These are phyloP conservation scores for Ophiostoma fasciatum DNA, from an alignment of 2,329 filamentous ascomycete genomes.

Conservation along the genomic window DNA sequence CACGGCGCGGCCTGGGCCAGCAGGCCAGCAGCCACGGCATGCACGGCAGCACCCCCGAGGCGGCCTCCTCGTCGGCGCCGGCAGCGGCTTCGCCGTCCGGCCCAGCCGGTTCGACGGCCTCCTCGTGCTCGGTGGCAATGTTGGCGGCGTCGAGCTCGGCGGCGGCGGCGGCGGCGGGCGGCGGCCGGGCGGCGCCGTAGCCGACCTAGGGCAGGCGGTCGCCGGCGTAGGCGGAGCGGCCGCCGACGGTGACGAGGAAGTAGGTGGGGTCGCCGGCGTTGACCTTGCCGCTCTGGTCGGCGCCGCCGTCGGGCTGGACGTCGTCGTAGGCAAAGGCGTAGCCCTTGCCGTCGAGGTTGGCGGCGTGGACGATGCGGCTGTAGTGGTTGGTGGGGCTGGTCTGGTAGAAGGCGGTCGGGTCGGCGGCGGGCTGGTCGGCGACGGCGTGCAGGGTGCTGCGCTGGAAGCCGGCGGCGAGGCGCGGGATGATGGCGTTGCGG, in stretches of 20 bases:
- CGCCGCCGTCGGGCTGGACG: constrained; percentile 34
- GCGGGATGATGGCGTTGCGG: constrained; percentile 31
- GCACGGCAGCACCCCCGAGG: no score
- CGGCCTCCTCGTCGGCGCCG: no score
- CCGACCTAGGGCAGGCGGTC: constrained; percentile 7
- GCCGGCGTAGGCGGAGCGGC: constrained; percentile 18
- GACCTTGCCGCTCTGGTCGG: constrained; percentile 41
- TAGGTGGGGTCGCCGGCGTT: constrained; percentile 33
- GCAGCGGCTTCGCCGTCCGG: no score
- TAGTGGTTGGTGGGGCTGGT: constrained; percentile 41
- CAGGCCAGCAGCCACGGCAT: no score
- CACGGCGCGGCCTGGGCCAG: no score
- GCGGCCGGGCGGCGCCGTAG: no score
- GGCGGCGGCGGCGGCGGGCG: no score
- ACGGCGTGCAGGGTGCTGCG: constrained; percentile 36
- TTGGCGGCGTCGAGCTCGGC: no score
- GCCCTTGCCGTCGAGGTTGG: constrained; percentile 36
- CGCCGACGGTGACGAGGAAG: constrained; percentile 37
- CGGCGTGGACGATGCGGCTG: constrained; percentile 38
- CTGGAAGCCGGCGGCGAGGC: constrained; percentile 34
- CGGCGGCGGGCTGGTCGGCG: constrained; percentile 15
- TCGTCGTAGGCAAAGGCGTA: constrained; percentile 50
- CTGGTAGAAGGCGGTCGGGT: constrained; percentile 22
- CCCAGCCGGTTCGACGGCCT: no score
- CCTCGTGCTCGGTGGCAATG: no score